Evolutionary conservation across 805 yeast species (phyloP), one percentile per base, ranked within the genome.

Genomic region (Saccharomycopsis babjevae): DNA sequence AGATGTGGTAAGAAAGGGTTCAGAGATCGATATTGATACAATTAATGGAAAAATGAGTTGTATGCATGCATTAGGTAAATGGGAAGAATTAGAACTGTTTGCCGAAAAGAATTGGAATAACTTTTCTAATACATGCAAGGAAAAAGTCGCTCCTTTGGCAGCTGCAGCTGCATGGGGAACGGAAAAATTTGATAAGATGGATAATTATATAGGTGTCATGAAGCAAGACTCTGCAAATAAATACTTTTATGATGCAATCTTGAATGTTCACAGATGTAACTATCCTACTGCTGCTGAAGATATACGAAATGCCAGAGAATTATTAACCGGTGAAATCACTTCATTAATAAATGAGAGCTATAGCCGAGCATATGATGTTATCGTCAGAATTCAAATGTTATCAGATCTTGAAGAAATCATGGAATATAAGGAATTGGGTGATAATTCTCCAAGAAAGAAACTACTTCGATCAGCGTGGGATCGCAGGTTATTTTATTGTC

Each of bases 81-180:
- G 99, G 98, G 98, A 93, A 64, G 88, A 86, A 66, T 76, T 96
- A 28, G 85, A 96, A 11, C 88, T 86, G 63, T 75, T 94, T 60
- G 97, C 97, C 0, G 86, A 84, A 66, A 85, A 84, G 52, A 90
- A 89, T 69, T 94, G 99, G 99, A 77, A 75, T 20, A 76, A 78
- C 36, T 81, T 96, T 0, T 77, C 89, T 1, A 78, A 84, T 34
- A 96, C 90, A 18, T 83, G 84, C 46, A 82, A 85, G 66, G 78
- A 97, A 60, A 83, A 86, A 5, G 91, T 94, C 67, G 99, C 99
- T 1, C 98, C 99, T 0, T 75, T 96, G 59, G 99, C 98, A 0
- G 99, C 99, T 0, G 97, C 98, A 1, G 97, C 99, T 0, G 90
- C 98, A 1, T 94, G 99, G 99, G 97, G 98, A 16, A 76, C 96